Percentiles rank a stretch among this genome's conserved stretches.
Conservation (phyloP, 805 yeast species). For the Yamadazyma sp. region DNA sequence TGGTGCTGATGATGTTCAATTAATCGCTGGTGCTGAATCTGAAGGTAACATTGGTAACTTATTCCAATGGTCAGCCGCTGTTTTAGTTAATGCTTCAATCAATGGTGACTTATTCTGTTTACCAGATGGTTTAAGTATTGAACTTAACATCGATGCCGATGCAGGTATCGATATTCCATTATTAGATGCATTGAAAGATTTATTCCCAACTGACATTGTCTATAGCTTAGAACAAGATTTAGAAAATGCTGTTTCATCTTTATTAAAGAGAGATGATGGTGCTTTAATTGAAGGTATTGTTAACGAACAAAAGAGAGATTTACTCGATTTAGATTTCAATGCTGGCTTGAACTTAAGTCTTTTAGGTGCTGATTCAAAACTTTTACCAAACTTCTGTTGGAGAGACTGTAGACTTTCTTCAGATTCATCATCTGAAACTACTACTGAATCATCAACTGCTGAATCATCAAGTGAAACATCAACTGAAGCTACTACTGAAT, state of each 20-base stretch:
- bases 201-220: conserved; percentile 6
- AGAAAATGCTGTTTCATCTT: background rate
- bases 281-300: conserved; percentile 3
- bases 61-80: conserved; percentile 23
- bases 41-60: conserved; percentile 15
- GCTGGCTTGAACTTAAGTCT: conserved; percentile 6
- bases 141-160: conserved; percentile 7
- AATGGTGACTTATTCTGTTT: conserved; percentile 21
- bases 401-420: conserved; percentile 9
- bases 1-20: conserved; percentile 9
- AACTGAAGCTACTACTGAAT: conserved; percentile 1
- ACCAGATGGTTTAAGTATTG: conserved; percentile 22
- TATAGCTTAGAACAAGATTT: conserved; percentile 11
- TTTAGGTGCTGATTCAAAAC: conserved; percentile 8
- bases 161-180: conserved; percentile 9
- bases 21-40: conserved; percentile 12
- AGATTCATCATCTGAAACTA: conserved; percentile 4
- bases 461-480: conserved; percentile 1
- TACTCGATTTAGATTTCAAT: conserved; percentile 8
- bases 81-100: conserved; percentile 19
- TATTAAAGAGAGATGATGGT: conserved; percentile 9
- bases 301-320: conserved; percentile 10
- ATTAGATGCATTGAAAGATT: conserved; percentile 8
- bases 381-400: conserved; percentile 18
- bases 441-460: background rate